Evolutionary conservation across 768 basidiomycete genomes (phyloP), one percentile per base, ranked within the genome.

Genomic region (Boletus barrowsii): DNA sequence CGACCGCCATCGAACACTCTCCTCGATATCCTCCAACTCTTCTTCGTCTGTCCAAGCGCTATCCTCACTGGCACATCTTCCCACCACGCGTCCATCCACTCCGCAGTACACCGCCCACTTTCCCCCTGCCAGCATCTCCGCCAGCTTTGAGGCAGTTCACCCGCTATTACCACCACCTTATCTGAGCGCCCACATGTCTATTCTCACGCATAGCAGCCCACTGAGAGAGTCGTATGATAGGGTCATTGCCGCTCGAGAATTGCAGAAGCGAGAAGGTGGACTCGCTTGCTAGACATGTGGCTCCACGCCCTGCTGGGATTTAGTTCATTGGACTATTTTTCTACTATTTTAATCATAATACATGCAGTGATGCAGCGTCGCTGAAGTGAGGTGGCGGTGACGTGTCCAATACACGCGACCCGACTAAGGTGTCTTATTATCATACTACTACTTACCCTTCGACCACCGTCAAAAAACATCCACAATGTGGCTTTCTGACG

Each of bases 91-190:
- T 13, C 66, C 70, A 36, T 43, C 72, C 32, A 62, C 72, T 11
- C 75, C 74, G 3, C 82, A 81, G 53, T 68, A 82, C 47, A 76
- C 82, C 7, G 73, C 79, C 9, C 79, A 83, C 69, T 88, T 90
- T 72, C 87, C 89, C 10, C 78, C 82, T 1, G 69, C 72, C n/a
- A 84, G 81, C 51, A 76, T 81, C 17, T 75, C 78, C 45, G 72
- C 73, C 22, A 75, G 82, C 51, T 70, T 82, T 18, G 86, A 88
- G 64, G 74, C 71, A 24, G 80, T 86, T 10, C 89, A 91, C 64
- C 80, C 87, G 0, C 75, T 90, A 17, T 76, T 90, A 22, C 89
- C 89, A 0, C 79, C 81, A 4, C 87, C 88, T 40, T 90, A 89
- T 64, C 68, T 88, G 56, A 80, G 75, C 60, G 81, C 84, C 53